Percentiles rank a stretch among this genome's conserved stretches.
Evolutionary conservation across 352 stramenopile species (phyloP).

Genomic region (Globisporangium paddicum): DNA sequence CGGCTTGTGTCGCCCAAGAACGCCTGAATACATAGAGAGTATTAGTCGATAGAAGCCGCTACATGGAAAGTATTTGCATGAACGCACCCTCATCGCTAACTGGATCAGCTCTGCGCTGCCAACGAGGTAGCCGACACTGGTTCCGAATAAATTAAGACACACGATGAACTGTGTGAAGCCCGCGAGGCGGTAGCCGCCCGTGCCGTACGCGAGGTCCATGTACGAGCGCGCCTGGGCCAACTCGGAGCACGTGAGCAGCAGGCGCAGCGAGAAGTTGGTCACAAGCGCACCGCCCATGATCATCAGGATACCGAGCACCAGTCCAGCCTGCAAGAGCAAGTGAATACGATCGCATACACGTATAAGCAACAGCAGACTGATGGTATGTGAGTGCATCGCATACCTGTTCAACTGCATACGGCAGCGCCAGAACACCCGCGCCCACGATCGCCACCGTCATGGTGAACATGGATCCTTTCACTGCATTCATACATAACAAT

Average conservation of each 20-base stretch:
- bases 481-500: slow-evolving; percentile 27
- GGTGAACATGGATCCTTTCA: slow-evolving; percentile 89
- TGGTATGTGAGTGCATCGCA: no score
- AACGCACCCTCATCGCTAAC: slow-evolving; percentile 42
- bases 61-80: not conserved
- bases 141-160: slow-evolving; percentile 87
- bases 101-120: slow-evolving; percentile 77
- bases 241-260: slow-evolving; percentile 79
- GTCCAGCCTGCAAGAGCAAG: slow-evolving; percentile 32
- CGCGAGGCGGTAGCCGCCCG: slow-evolving; percentile 57
- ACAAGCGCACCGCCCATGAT: slow-evolving; percentile 61
- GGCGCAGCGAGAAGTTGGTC: slow-evolving; percentile 79
- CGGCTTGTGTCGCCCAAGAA: slow-evolving; percentile 40
- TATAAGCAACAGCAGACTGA: no score
- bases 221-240: slow-evolving; percentile 73
- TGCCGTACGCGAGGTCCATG: slow-evolving; percentile 70
- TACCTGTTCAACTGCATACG: slow-evolving; percentile 76
- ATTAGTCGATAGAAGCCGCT: not conserved
- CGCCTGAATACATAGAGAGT: slow-evolving; percentile 9
- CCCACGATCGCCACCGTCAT: slow-evolving; percentile 88
- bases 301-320: slow-evolving; percentile 67
- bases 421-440: slow-evolving; percentile 73
- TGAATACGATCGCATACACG: no score
- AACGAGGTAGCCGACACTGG: slow-evolving; percentile 79
- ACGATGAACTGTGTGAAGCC: slow-evolving; percentile 76